Evolutionary conservation across 1,284 basidiomycete species (phyloP), one percentile per base, ranked within the genome.

Genomic region (Meira miltonrushii): DNA sequence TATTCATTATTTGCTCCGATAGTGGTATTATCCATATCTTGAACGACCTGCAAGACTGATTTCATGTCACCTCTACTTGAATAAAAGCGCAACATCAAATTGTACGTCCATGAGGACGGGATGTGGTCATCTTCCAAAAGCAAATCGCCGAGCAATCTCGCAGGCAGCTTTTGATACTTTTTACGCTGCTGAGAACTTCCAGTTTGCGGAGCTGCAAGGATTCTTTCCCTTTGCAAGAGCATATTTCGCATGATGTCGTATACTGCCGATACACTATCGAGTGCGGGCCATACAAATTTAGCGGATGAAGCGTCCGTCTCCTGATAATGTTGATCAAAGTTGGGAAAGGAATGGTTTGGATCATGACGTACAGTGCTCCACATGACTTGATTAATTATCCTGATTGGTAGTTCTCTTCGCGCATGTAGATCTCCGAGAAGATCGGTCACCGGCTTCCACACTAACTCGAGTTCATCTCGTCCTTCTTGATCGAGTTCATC

Each of bases 41-140:
- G 12, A 21, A 13, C 23, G 6, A 21, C 23, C 8, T 53, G 28
- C 19, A 17, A 15, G 37, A 13, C 13, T n/a, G 50, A 53, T 33
- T 41, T 39, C 28, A 33, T n/a, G 15, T 17, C 50, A 53, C 19
- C 11, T 53, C 50, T 41, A 13, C 37, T 33, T 39, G 50, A 53
- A 19, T n/a, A 33, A 13, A 19, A 53, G 19, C 37, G 50, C 50
- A 28, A 39, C 13, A 13, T 53, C 11, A 23, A 53, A 15, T 13
- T 53, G 21, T 39, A 17, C 3, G 28, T 33, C 28, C 28, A 33
- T 33, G 28, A 3, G 28, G 28, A 4, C 8, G 28, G 28, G 28
- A 33, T 33, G 28, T 33, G 28, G 8, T 33, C 28, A 33, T 33
- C 28, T 4, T 8, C 28, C 8, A 33, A 8, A 4, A 33, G 28